Evolutionary conservation across 306 rosid species (phyloP), one percentile per base, ranked within the genome.

Genomic region (Quercus agrifolia): DNA sequence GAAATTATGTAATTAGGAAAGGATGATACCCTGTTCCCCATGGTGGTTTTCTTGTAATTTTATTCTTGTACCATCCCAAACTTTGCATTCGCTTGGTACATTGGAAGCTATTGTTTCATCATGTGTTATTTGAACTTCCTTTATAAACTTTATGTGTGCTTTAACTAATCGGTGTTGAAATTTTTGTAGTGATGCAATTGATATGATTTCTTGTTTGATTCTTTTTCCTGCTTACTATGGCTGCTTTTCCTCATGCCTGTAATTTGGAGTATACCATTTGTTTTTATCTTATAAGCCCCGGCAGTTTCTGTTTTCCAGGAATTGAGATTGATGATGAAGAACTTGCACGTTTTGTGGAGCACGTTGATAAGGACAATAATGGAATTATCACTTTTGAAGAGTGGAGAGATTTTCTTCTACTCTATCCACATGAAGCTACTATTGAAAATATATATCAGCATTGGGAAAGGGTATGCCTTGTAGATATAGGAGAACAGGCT

Each of bases 371-470:
- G 90, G 99, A 94, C 79, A 90, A 88, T 73, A 92, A 94, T 78
- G 97, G 99, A 20, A 91, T 92, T 62, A 94, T 94, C 76, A 92
- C 99, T 59, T 94, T 94, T 78, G 97, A 91, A 84, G 99, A 92
- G 74, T 94, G 99, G 99, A 86, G 99, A 77, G 99, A 94, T 82
- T 94, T 94, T 92, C 92, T 94, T 70, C 86, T 94, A 62, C 93
- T 94, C 73, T 94, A 91, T 77, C 99, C 99, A 41, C 99, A 92
- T 49, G 97, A 94, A 75, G 97, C 97, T 58, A 94, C 98, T 57
- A 92, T 94, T 49, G 98, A 91, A 87, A 94, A 94, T 84, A 94
- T 94, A 80, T 94, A 94, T 89, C 97, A 94, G 63, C 90, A 94
- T 79, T 88, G 88, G 91, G 98, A 94, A 86, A 86, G 97, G 83